Percentiles rank a stretch among this genome's conserved stretches.
Conservation (phyloP, 805 yeast species). For the Gaillardinia entomophila region DNA sequence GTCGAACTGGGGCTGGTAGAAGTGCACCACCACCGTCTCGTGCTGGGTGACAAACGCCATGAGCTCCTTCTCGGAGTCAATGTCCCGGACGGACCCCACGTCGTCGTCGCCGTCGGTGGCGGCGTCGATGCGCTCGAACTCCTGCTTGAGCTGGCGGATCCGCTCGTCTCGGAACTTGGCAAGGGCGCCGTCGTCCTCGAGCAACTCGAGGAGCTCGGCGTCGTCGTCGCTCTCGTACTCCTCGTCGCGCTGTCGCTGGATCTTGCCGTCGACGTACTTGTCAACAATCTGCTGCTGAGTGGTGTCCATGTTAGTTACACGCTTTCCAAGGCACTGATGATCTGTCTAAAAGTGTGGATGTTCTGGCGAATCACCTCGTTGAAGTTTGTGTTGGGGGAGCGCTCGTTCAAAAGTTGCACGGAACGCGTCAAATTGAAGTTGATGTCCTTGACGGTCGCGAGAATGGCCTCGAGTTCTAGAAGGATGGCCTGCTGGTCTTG, state of each 20-base stretch:
- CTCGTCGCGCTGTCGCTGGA: slow-evolving; percentile 16
- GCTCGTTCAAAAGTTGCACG: slow-evolving; percentile 14
- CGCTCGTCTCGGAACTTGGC: slow-evolving; percentile 57
- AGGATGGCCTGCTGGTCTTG: slow-evolving; percentile 20
- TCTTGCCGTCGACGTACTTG: slow-evolving; percentile 38
- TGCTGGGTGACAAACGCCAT: slow-evolving; percentile 44
- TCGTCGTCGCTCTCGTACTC: slow-evolving; percentile 17
- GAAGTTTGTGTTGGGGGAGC: slow-evolving; percentile 3
- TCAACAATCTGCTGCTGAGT: slow-evolving; percentile 33
- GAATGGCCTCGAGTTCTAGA: slow-evolving; percentile 28
- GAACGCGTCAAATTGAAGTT: slow-evolving; percentile 20
- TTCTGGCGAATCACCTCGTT: slow-evolving; percentile 13
- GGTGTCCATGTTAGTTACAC: slow-evolving; percentile 21
- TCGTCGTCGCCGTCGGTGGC: slow-evolving; percentile 30
- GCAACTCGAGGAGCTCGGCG: slow-evolving; percentile 30
- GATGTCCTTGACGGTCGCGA: slow-evolving; percentile 24
- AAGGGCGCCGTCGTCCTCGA: slow-evolving; percentile 38
- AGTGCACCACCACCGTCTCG: slow-evolving; percentile 49
- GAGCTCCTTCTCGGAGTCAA: slow-evolving; percentile 50
- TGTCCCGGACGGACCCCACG: slow-evolving; percentile 25
- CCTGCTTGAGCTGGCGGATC: slow-evolving; percentile 47
- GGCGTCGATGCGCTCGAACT: slow-evolving; percentile 31
- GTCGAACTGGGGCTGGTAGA: slow-evolving; percentile 53
- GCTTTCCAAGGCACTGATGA: slow-evolving; percentile 6
- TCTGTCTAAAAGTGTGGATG: slow-evolving; percentile 10